These are phyloP conservation scores for Pythium utonaiense DNA, from an alignment of 352 stramenopile genomes.

Conservation along the genomic window DNA sequence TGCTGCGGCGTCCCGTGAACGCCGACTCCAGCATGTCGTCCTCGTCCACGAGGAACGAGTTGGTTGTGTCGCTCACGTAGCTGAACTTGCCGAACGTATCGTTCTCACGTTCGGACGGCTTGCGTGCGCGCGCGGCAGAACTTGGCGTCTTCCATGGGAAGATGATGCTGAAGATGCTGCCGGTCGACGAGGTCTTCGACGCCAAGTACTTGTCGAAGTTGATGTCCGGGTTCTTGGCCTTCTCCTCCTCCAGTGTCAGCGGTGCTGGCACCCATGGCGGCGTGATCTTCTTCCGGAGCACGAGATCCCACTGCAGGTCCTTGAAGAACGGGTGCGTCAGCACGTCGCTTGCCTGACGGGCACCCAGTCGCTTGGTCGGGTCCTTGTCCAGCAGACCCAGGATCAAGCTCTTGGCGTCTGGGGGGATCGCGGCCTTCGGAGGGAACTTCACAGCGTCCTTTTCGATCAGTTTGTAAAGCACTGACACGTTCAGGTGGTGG, in stretches of 20 bases:
- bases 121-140: constrained; percentile 39
- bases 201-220: constrained; percentile 85
- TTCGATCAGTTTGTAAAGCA: constrained; percentile 90
- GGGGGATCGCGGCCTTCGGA: constrained; percentile 57
- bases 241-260: constrained; percentile 70
- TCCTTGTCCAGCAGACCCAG: constrained; percentile 77
- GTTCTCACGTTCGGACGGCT: constrained; percentile 43
- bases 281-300: constrained; percentile 76
- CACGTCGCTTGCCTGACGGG: constrained; percentile 35
- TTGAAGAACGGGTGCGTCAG: constrained; percentile 71
- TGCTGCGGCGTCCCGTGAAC: constrained; percentile 75
- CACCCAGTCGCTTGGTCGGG: constrained; percentile 57
- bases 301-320: constrained; percentile 75
- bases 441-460: constrained; percentile 84
- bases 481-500: constrained; percentile 77
- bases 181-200: constrained; percentile 72
- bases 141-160: constrained; percentile 72
- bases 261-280: constrained; percentile 70
- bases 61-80: constrained; percentile 86
- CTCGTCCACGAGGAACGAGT: constrained; percentile 87
- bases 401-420: constrained; percentile 63
- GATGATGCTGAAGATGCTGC: constrained; percentile 82
- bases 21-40: constrained; percentile 86
- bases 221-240: constrained; percentile 74
- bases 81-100: constrained; percentile 87